Conservation (phyloP, 345 rosid genomes). For the Dimocarpus longan region DNA sequence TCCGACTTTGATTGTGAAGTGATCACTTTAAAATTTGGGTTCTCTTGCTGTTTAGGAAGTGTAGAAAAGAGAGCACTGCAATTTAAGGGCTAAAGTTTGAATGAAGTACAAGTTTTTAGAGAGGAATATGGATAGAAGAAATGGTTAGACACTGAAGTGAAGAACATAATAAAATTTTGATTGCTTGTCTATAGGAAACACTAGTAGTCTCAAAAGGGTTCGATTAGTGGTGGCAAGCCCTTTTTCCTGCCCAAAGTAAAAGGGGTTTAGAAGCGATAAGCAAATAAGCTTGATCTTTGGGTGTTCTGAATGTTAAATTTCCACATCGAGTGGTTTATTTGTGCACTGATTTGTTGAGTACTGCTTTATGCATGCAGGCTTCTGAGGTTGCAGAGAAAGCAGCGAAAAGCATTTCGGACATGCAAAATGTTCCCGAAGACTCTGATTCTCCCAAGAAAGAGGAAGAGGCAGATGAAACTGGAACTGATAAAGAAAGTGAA, state of each 20-base stretch:
- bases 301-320: not conserved
- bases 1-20: not conserved
- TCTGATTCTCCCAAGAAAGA: slow-evolving; percentile 64
- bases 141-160: not conserved
- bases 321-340: not conserved
- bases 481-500: slow-evolving; percentile 57
- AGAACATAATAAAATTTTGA: not conserved
- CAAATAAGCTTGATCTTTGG: not conserved
- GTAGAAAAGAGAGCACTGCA: not conserved
- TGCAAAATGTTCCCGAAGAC: slow-evolving; percentile 49
- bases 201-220: not conserved
- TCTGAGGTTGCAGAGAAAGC: slow-evolving; percentile 82
- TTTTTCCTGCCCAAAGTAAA: not conserved
- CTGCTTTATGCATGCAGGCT: slow-evolving; percentile 59
- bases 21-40: not conserved
- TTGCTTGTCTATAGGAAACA: not conserved
- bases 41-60: not conserved
- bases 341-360: slow-evolving; percentile 1
- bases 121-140: slow-evolving; percentile 3
- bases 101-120: not conserved
- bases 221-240: not conserved
- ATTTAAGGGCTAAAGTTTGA: not conserved
- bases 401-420: slow-evolving; percentile 76
- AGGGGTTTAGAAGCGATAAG: not conserved
- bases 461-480: slow-evolving; percentile 46